These are phyloP conservation scores for Aspergillus arachidicola DNA, from an alignment of 2,329 filamentous ascomycete genomes.

Conservation along the genomic window DNA sequence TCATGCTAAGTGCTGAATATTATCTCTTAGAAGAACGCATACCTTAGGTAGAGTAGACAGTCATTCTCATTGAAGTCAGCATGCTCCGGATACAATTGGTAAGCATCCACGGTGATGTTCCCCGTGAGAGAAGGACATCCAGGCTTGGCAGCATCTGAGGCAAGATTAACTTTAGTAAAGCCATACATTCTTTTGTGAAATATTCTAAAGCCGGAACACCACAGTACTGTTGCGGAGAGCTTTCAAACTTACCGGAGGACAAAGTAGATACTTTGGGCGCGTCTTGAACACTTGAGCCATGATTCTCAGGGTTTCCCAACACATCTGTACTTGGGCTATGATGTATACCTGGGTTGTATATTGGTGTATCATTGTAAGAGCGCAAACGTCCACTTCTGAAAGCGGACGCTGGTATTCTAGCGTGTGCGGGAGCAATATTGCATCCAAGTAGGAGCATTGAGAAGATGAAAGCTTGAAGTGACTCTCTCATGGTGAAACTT, in stretches of 20 bases:
- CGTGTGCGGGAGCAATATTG: neutral
- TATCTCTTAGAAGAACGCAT: neutral
- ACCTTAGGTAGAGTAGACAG: conserved; percentile 3
- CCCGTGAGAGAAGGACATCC: neutral
- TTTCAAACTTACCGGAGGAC: neutral
- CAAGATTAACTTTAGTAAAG: neutral
- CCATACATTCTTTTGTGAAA: neutral
- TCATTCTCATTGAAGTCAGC: neutral
- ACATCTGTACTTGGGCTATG: neutral
- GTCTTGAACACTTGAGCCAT: neutral
- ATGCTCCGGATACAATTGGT: conserved; percentile 4
- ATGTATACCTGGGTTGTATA: neutral
- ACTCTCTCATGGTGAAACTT: neutral
- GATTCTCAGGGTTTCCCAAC: neutral
- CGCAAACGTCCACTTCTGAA: neutral
- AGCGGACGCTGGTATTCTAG: neutral
- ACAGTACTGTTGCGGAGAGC: neutral
- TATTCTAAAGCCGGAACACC: neutral
- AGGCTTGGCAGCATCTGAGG: neutral
- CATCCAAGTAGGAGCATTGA: neutral
- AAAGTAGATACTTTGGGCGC: neutral
- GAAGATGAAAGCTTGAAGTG: neutral
- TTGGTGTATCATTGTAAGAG: neutral
- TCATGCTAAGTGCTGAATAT: neutral
- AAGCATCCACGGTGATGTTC: neutral